phyloP scores from a whole-genome alignment of 768 basidiomycete species.

The Suillus sp. region DNA sequence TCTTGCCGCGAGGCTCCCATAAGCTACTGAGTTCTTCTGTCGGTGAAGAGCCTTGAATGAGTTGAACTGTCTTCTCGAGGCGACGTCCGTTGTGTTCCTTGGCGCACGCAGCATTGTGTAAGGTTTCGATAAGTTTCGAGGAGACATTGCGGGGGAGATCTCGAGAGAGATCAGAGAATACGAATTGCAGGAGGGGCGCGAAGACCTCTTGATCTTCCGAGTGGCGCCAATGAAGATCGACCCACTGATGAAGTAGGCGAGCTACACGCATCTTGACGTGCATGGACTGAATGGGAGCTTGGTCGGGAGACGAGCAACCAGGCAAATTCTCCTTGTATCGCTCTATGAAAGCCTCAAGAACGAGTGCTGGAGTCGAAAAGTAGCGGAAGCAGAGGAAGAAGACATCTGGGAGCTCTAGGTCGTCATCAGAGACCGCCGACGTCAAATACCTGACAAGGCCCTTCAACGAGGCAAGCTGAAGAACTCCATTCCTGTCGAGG shows the following conservation, averaged over 20 bases:
- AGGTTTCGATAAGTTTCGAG: slow-evolving; percentile 29
- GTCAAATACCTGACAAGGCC: slow-evolving; percentile 51
- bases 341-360: slow-evolving; percentile 45
- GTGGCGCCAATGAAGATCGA: slow-evolving; percentile 68
- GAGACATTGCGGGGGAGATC: slow-evolving; percentile 34
- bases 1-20: slow-evolving; percentile 31
- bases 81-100: slow-evolving; percentile 31
- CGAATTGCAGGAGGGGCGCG: slow-evolving; percentile 31
- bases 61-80: slow-evolving; percentile 27
- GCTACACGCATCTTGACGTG: slow-evolving; percentile 60
- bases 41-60: slow-evolving; percentile 23
- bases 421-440: slow-evolving; percentile 39
- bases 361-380: slow-evolving; percentile 54
- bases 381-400: slow-evolving; percentile 77
- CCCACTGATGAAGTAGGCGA: slow-evolving; percentile 66
- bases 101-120: slow-evolving; percentile 30
- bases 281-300: slow-evolving; percentile 45
- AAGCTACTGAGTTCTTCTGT: slow-evolving; percentile 21
- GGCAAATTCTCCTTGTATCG: slow-evolving; percentile 48
- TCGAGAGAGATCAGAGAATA: slow-evolving; percentile 31
- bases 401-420: slow-evolving; percentile 47
- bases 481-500: slow-evolving; percentile 28
- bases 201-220: slow-evolving; percentile 47
- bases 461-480: slow-evolving; percentile 39
- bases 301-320: slow-evolving; percentile 24